Evolutionary conservation across 192 early-diverging fungal genomes (phyloP), one percentile per base, ranked within the genome.

Genomic region (Coemansia sp.): DNA sequence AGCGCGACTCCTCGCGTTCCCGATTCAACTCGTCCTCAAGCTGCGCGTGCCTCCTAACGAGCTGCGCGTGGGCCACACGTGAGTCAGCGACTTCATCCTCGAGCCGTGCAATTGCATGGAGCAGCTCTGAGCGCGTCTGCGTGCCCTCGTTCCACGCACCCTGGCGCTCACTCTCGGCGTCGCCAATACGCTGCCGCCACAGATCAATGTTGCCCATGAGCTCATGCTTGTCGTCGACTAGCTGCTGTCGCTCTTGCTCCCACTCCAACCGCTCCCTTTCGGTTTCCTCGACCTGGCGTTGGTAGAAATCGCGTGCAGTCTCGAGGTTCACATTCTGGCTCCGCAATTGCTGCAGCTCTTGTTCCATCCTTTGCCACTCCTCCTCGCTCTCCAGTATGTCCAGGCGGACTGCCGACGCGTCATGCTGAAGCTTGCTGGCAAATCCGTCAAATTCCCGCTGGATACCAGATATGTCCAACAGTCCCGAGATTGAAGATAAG

Each of bases 121-220:
- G 57, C 21, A 82, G 72, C 76, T 75, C 50, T 38, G 70, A 72
- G 7, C 76, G 76, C 23, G 66, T 59, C 75, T 82, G 72, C 27
- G 39, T 42, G 32, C 72, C 80, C 11, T 77, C 80, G 2, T 46
- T 74, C 80, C 76, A 77, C 38, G 50, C 64, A 10, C 80, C 80
- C 48, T 77, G 68, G 17, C 76, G 80, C 48, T 82, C 75, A 21
- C 34, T 65, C 66, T 82, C 80, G 37, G 59, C 65, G 8, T 74
- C 76, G 4, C 70, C 80, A 29, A 82, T 77, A 19, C 80, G 75
- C 39, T 74, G 58, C 25, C 70, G 72, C 80, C 80, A 82, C 29
- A 42, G 48, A 37, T 74, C 72, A 8, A 82, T 65, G 5, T 58
- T 69, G 31, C 42, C n/a, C 31, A 72, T 63, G 5, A 77, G 67